phyloP scores from a whole-genome alignment of 768 basidiomycete genomes.

The Gautieria morchelliformis region DNA sequence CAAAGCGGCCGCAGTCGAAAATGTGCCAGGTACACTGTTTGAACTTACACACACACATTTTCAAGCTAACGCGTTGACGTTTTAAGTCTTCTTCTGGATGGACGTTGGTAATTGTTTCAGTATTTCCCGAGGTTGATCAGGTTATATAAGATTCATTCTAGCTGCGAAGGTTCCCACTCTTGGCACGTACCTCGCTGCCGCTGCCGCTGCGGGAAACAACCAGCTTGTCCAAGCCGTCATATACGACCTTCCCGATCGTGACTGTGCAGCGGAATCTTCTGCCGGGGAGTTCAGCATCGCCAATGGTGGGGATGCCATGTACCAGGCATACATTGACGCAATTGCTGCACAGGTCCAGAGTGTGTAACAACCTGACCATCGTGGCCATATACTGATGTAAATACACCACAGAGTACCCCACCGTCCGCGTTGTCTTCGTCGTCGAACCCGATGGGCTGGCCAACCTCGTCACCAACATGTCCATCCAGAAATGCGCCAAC shows the following conservation, averaged over 20 bases:
- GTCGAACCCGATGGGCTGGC: conserved; percentile 61
- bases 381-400: background rate
- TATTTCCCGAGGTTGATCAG: conserved; percentile 16
- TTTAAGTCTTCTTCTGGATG: conserved; percentile 7
- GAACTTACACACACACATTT: background rate
- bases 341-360: conserved; percentile 47
- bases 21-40: conserved; percentile 30
- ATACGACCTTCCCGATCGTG: conserved; percentile 55
- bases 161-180: conserved; percentile 46
- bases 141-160: conserved; percentile 51
- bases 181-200: conserved; percentile 49
- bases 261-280: conserved; percentile 55
- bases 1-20: conserved; percentile 43
- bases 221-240: conserved; percentile 32
- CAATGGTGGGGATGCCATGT: conserved; percentile 44
- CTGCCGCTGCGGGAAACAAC: conserved; percentile 38
- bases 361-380: conserved; percentile 16
- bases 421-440: conserved; percentile 54
- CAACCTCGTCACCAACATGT: conserved; percentile 61
- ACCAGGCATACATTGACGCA: conserved; percentile 52
- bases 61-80: background rate
- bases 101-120: background rate
- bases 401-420: conserved; percentile 33
- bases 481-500: conserved; percentile 42
- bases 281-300: conserved; percentile 58